These are phyloP conservation scores for Russula foetens DNA, from an alignment of 768 basidiomycete genomes.

Conservation along the genomic window DNA sequence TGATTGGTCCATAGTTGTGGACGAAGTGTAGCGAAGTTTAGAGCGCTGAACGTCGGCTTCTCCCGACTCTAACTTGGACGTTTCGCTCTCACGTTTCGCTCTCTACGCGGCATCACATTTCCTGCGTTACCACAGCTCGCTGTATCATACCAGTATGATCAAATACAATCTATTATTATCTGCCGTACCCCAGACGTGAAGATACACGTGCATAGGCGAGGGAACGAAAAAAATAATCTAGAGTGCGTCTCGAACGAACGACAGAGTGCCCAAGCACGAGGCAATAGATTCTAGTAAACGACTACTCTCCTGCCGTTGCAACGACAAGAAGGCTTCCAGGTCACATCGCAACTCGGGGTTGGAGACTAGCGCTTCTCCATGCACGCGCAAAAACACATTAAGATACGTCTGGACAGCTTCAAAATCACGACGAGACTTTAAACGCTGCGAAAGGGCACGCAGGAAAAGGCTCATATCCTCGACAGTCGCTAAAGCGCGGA, in stretches of 20 bases:
- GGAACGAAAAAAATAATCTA: slow-evolving; percentile 26
- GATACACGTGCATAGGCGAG: neutral
- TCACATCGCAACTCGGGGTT: slow-evolving; percentile 55
- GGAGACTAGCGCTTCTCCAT: slow-evolving; percentile 70
- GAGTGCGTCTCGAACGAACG: slow-evolving; percentile 64
- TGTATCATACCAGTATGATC: no score
- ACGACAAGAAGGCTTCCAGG: slow-evolving; percentile 49
- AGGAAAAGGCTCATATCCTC: slow-evolving; percentile 63
- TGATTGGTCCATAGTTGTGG: slow-evolving; percentile 20
- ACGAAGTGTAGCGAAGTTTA: no score
- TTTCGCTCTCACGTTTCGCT: no score
- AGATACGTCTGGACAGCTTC: slow-evolving; percentile 90
- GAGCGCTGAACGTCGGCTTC: neutral
- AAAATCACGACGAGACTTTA: slow-evolving; percentile 80
- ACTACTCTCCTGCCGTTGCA: slow-evolving; percentile 71
- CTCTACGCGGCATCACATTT: no score
- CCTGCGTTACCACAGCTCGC: no score
- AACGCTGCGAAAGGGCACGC: slow-evolving; percentile 59
- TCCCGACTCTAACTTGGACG: slow-evolving; percentile 1
- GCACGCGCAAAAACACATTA: slow-evolving; percentile 74
- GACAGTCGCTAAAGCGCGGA: slow-evolving; percentile 67
- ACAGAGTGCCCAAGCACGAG: slow-evolving; percentile 64
- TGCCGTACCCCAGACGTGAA: no score
- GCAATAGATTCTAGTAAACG: slow-evolving; percentile 69
- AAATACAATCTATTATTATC: no score